A percentile compares a stretch with the other conserved stretches of the same genome.
Conservation (phyloP, 164 flowering plant species). For the Vitis labrusca region DNA sequence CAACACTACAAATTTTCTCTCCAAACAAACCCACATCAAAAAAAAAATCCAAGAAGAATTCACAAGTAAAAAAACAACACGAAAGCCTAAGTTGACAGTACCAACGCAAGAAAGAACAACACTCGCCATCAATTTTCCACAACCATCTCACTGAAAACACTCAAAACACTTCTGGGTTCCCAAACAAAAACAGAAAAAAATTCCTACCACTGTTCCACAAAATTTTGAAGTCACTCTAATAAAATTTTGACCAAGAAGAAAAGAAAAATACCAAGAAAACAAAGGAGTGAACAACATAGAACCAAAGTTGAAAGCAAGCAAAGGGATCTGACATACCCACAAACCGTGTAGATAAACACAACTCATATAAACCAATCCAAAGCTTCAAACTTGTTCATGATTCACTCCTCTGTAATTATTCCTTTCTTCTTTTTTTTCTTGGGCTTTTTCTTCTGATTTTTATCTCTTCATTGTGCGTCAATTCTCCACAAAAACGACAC, state of each 20-base stretch:
- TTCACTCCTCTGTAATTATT: slow-evolving; percentile 1
- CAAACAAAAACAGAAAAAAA: too few species aligned
- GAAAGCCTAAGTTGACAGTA: not conserved
- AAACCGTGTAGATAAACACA: slow-evolving; percentile 19
- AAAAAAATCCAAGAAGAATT: not conserved
- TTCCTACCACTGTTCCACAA: too few species aligned
- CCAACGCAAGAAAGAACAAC: not conserved
- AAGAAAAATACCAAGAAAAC: not conserved
- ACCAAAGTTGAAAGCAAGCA: not conserved
- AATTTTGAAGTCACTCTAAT: too few species aligned
- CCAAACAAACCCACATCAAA: not conserved
- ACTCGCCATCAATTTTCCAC: not conserved
- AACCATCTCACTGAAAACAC: too few species aligned
- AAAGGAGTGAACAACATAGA: not conserved
- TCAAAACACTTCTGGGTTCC: too few species aligned
- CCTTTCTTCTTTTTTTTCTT: slow-evolving; percentile 6
- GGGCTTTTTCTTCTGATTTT: slow-evolving; percentile 1
- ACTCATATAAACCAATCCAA: slow-evolving; percentile 23
- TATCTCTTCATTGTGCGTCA: slow-evolving; percentile 4
- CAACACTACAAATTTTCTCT: not conserved
- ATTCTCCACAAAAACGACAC: slow-evolving; percentile 26
- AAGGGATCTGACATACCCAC: slow-evolving; percentile 33
- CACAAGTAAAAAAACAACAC: not conserved
- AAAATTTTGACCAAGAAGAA: too few species aligned
- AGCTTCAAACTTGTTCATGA: slow-evolving; percentile 27